Percentiles rank a stretch among this genome's conserved stretches.
phyloP scores from a whole-genome alignment of 108 stramenopile species.

The Licmophora abbreviata region DNA sequence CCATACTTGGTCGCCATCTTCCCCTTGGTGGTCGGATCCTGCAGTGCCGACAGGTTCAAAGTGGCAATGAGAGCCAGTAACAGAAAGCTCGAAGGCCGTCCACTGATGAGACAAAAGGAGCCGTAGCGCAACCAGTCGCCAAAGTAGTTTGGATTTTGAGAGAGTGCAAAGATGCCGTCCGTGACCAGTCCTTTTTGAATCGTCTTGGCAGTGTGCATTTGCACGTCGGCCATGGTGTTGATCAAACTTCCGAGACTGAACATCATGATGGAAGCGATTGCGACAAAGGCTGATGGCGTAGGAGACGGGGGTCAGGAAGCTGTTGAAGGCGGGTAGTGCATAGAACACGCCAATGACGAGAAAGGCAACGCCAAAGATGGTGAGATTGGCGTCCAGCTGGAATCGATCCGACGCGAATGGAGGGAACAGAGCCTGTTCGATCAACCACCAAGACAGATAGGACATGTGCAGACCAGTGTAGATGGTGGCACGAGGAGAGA shows the following conservation, averaged over 20 bases:
- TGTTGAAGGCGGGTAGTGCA: neutral
- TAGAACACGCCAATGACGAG: constrained; percentile 1
- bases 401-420: neutral
- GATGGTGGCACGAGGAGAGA: neutral
- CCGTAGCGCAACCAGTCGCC: neutral
- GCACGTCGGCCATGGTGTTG: constrained; percentile 83
- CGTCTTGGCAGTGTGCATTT: constrained; percentile 23
- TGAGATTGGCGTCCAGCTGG: neutral
- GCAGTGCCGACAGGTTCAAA: neutral
- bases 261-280: neutral
- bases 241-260: constrained; percentile 40
- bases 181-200: neutral
- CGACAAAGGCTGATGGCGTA: neutral
- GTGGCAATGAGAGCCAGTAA: neutral
- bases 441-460: neutral
- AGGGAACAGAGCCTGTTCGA: neutral
- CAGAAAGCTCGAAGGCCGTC: neutral
- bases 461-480: neutral
- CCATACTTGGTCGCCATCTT: neutral
- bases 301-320: neutral
- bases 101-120: neutral
- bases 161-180: neutral
- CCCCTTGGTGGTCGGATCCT: neutral
- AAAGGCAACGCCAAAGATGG: too few relatives aligned
- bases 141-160: neutral